These are phyloP conservation scores for Adansonia grandidieri DNA, from an alignment of 441 rosid genomes.

Conservation along the genomic window DNA sequence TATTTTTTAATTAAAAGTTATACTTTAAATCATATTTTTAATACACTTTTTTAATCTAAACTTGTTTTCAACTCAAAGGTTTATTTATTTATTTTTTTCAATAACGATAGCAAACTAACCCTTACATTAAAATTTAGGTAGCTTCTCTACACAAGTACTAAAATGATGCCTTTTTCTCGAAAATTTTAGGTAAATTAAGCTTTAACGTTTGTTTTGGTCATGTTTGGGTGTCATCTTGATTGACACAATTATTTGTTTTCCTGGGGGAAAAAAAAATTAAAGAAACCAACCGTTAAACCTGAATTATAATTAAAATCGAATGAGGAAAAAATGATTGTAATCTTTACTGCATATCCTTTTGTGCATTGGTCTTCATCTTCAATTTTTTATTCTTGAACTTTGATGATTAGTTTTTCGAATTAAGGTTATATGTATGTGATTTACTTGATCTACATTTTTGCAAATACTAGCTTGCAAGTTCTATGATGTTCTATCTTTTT, in stretches of 20 bases:
- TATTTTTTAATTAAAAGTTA: background rate
- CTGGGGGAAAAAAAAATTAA: background rate
- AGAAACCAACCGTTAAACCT: background rate
- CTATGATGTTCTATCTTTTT: too few species aligned
- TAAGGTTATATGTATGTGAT: background rate
- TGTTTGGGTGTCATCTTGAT: background rate
- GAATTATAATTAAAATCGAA: background rate
- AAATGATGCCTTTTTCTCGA: background rate
- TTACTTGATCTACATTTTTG: background rate
- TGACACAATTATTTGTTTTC: background rate
- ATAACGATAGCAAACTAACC: too few species aligned
- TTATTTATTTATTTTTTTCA: too few species aligned
- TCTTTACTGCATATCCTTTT: background rate
- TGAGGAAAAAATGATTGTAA: background rate
- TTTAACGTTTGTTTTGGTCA: background rate
- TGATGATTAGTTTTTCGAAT: background rate
- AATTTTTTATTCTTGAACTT: background rate
- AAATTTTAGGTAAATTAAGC: background rate
- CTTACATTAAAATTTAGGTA: background rate
- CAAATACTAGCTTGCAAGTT: background rate
- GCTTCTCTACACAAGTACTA: background rate
- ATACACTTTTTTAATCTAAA: too few species aligned
- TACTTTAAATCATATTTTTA: background rate
- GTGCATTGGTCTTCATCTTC: background rate
- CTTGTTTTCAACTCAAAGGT: too few species aligned